Evolutionary conservation across 306 rosid species (phyloP), one percentile per base, ranked within the genome.

Genomic region (Cajanus cajan): DNA sequence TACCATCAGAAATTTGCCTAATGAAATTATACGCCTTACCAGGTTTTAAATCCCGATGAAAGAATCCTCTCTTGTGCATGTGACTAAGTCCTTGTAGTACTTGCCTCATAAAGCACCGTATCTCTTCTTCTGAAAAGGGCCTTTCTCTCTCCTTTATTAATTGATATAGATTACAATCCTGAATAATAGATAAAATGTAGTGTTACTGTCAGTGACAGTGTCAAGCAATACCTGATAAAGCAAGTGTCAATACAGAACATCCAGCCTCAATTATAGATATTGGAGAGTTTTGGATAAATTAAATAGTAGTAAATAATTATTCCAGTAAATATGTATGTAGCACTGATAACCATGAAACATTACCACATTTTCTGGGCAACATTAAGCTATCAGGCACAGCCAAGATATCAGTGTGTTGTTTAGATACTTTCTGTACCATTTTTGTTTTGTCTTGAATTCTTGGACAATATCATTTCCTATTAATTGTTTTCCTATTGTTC

Each of bases 1-100:
- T 55, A 64, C 55, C 76, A 64, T 67, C 67, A 73, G 22, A 75
- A 78, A 16, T 47, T 25, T 39, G 43, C 70, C 14, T 43, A 59
- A 22, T 74, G 65, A 33, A 64, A 33, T 48, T 25, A 63, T 65
- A 71, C 18, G 34, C 40, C 77, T 72, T 80, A 92, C 97, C 96
- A 18, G 96, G 97, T 82, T 92, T 92, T 78, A 92, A 85, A 88
- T 92, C 97, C 78, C 96, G 84, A 75, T 92, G 97, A 86, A 92
- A 92, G 83, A 83, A 92, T 83, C 94, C 88, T 82, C 24, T 89
- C 77, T 77, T 90, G 85, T 92, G 96, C 83, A 92, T 84, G 81
- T 92, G 91, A 86, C 80, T 73, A 34, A 92, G 92, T 73, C 97
- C 97, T 50, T 78, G 85, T 44, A 92, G 82, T 72, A 92, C 72